Percentiles rank a stretch among this genome's conserved stretches.
Conservation (phyloP, 2,329 filamentous ascomycete genomes). For the Madurella mycetomatis region DNA sequence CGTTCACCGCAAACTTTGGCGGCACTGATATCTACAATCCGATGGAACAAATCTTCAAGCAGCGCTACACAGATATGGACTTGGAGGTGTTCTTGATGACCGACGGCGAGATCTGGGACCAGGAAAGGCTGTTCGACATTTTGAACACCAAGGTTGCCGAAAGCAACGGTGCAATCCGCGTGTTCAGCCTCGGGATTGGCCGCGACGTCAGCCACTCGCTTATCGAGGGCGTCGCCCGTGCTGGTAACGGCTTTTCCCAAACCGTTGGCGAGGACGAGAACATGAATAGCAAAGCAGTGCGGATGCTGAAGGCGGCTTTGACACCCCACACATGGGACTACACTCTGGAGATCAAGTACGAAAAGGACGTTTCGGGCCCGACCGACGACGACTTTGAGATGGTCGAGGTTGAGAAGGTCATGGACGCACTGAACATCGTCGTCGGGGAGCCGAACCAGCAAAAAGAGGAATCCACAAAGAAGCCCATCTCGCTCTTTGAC, state of each 20-base stretch:
- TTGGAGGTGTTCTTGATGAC: constrained; percentile 54
- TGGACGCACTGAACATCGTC: constrained; percentile 43
- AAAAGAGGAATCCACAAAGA: constrained; percentile 25
- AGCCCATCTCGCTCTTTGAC: constrained; percentile 59
- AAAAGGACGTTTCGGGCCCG: constrained; percentile 12
- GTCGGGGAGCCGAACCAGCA: constrained; percentile 21
- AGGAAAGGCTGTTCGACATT: constrained; percentile 40
- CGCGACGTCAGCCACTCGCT: constrained; percentile 46
- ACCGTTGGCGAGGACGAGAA: constrained; percentile 58
- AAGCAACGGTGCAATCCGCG: constrained; percentile 42
- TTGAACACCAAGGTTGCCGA: constrained; percentile 38
- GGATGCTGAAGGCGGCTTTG: constrained; percentile 69
- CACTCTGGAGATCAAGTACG: constrained; percentile 59
- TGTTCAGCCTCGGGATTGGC: constrained; percentile 55
- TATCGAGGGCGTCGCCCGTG: constrained; percentile 50
- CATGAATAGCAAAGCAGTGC: constrained; percentile 63
- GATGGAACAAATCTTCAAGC: constrained; percentile 40
- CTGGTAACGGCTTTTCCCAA: constrained; percentile 57
- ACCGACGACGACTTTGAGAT: constrained; percentile 56
- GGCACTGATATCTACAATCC: constrained; percentile 51
- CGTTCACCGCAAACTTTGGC: constrained; percentile 45
- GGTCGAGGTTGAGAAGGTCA: constrained; percentile 57
- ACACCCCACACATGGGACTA: constrained; percentile 63
- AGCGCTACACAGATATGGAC: constrained; percentile 42
- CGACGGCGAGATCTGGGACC: constrained; percentile 52